A percentile compares a stretch with the other conserved stretches of the same genome.
Conservation (phyloP, 768 basidiomycete genomes). For the Tylopilus intermedius region DNA sequence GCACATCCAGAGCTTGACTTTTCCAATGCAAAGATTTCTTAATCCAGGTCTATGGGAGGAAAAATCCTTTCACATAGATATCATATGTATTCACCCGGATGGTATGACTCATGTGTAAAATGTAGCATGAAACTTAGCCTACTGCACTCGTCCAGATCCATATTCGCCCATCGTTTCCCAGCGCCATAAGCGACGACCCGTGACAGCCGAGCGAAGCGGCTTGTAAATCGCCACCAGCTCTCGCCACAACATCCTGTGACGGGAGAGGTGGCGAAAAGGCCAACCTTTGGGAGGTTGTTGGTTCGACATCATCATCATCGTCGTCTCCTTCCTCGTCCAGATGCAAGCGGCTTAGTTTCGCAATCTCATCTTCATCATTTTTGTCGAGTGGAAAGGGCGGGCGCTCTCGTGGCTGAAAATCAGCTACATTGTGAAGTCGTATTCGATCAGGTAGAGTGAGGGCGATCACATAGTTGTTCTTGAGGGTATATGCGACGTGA, state of each 20-base stretch:
- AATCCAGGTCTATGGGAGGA: conserved; percentile 8
- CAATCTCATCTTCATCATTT: conserved; percentile 21
- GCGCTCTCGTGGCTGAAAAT: conserved; percentile 40
- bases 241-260: conserved; percentile 23
- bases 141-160: conserved; percentile 25
- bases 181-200: conserved; percentile 30
- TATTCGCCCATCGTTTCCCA: conserved; percentile 19
- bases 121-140: conserved; percentile 7
- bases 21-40: conserved; percentile 85
- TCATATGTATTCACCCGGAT: background rate
- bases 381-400: conserved; percentile 39
- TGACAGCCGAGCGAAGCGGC: conserved; percentile 41
- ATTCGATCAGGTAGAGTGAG: conserved; percentile 40
- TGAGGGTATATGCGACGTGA: conserved; percentile 40
- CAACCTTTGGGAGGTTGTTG: background rate
- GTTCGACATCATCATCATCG: conserved; percentile 10
- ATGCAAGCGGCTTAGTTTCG: conserved; percentile 19
- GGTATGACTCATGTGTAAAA: background rate
- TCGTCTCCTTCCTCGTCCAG: conserved; percentile 29
- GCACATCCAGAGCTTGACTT: conserved; percentile 94
- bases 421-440: conserved; percentile 42
- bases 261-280: conserved; percentile 16
- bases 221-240: conserved; percentile 27
- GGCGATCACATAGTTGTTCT: conserved; percentile 51
- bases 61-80: background rate